Percentiles rank a stretch among this genome's conserved stretches.
These are phyloP conservation scores for Gomphus bonarii DNA, from an alignment of 1,284 basidiomycete genomes.

Conservation along the genomic window DNA sequence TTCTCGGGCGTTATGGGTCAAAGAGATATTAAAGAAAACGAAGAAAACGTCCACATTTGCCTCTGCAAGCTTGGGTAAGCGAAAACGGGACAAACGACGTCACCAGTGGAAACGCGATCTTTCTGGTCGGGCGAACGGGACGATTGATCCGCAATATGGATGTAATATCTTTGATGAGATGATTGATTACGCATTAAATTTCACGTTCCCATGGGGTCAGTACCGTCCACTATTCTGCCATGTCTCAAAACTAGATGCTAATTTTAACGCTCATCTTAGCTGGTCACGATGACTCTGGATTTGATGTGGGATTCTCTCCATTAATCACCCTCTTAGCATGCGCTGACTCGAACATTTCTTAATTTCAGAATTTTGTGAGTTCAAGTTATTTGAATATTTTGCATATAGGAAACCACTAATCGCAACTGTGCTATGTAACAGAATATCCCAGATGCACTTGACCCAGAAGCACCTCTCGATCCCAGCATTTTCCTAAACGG, in stretches of 20 bases:
- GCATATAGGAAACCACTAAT: background rate
- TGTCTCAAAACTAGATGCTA: background rate
- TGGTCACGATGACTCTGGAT: background rate
- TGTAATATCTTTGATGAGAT: constrained; percentile 44
- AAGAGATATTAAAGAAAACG: constrained; percentile 1
- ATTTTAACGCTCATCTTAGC: background rate
- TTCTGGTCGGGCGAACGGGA: constrained; percentile 32
- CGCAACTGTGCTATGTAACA: constrained; percentile 12
- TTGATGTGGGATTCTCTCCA: constrained; percentile 7
- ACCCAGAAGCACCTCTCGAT: constrained; percentile 25
- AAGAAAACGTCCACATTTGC: background rate
- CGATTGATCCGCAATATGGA: constrained; percentile 49
- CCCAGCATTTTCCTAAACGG: constrained; percentile 39
- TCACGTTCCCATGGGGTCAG: constrained; percentile 57
- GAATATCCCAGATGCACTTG: constrained; percentile 25
- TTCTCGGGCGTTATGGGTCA: background rate
- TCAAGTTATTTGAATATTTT: background rate
- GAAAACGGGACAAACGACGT: background rate
- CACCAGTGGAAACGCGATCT: constrained; percentile 34
- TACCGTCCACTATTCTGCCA: constrained; percentile 1
- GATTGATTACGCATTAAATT: constrained; percentile 51
- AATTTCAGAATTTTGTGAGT: constrained; percentile 4
- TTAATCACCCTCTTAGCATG: background rate
- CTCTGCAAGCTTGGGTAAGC: background rate
- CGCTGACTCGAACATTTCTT: background rate